Evolutionary conservation across 2,329 filamentous ascomycete genomes (phyloP), one percentile per base, ranked within the genome.

Genomic region (Penicillium sp.): DNA sequence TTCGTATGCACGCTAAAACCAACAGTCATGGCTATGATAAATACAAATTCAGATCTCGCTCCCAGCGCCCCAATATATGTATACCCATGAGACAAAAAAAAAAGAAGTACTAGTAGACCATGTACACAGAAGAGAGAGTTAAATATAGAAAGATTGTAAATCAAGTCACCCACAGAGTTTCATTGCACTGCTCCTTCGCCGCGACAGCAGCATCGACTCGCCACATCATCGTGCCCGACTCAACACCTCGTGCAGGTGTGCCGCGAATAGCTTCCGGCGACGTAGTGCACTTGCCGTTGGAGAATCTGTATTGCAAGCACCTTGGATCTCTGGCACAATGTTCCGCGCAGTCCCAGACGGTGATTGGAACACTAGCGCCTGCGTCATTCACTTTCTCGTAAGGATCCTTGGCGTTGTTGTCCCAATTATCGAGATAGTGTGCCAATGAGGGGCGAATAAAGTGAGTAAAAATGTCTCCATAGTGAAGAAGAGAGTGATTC

Each of bases 391-490:
- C 50, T 9, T 49, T 48, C 11, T 56, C 34, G 10, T 56, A 43
- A 2, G 51, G 50, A 1, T 40, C 16, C 5, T 19, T 48, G 7
- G 62, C 59, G 2, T 44, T 45, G 24, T 63, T 65, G 16, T 61
- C 61, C 62, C 62, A 65, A 19, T 65, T 56, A 14, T 61, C 52
- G 7, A 48, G 16, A 3, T 43, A 37, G 24, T 55, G 49, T 23
- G 52, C 23, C 9, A 65, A 50, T 1, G 47, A 58, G 11, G 62
- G 62, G n/a, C 59, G 58, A 37, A 65, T 40, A 21, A 65, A 53
- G 3, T 54, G 52, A 7, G 44, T 40, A 48, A 68, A 67, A 26
- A 67, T 54, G 23, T 69, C 66, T 10, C 58, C 53, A 51, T 68
- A 65, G 14, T 62, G 48, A 5, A 64, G 49, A 13, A 55, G 11